Base-by-base conservation (phyloP, 179 eudicot genomes). In the Beta lomatogona region DNA sequence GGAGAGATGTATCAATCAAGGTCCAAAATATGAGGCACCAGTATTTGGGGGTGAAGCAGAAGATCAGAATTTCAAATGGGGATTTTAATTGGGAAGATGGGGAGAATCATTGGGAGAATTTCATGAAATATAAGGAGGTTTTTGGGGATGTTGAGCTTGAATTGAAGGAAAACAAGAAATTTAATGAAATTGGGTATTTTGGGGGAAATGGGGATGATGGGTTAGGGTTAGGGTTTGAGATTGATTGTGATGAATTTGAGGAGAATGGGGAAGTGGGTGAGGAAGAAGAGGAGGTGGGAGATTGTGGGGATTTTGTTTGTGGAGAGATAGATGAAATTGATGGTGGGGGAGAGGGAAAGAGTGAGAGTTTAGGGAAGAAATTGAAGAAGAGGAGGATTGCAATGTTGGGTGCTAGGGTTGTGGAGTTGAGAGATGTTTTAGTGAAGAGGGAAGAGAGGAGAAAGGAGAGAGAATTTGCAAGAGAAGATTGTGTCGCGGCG, bases 21-120 rank as follows among this genome's bases (percentile, higher is more conserved):
- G 93, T 95, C 21, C 98, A 93, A 81, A 95, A 95, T 85, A 95
- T 95, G 98, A 87, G 98, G 77, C 97, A 95, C 74, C 98, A 93
- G 86, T 95, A 92, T 80, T 67, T 95, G 81, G 97, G 97, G 45
- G 97, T 95, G 71, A 93, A 93, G 88, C 95, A 92, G 88, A 93
- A 93, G 77, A 92, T 91, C 75, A 82, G 92, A 81, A 82, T 78
- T 70, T 82, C 89, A 6, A 82, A 81, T 79, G 81, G 82, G 8
- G 90, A 85, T 54, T 93, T 89, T 82, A 87, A 90, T 77, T 95
- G 97, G 98, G 82, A 81, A 0, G 97, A 95, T 58, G 98, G 95
- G 18, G 92, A 87, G 73, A 82, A 91, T 82, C 95, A 92, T 53
- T 93, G 98, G 98, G 95, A 91, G 86, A 93, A 95, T 84, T 95